Conservation (phyloP, 1,284 basidiomycete species). For the Cronartium quercuum region DNA sequence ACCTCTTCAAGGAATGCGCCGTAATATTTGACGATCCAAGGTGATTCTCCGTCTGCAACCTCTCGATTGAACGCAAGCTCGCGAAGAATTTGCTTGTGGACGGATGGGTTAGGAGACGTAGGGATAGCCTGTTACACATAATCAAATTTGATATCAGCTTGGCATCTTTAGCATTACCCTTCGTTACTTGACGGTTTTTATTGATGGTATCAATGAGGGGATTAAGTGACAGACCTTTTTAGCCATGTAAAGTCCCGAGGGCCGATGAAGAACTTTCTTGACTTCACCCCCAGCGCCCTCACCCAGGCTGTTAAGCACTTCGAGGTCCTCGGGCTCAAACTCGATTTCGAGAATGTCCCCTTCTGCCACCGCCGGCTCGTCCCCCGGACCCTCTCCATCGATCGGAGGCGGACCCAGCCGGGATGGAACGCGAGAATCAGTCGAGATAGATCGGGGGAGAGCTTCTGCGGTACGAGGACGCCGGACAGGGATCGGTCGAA, state of each 20-base stretch:
- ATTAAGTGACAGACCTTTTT: slow-evolving; percentile 60
- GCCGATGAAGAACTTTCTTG: slow-evolving; percentile 74
- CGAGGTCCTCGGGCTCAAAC: slow-evolving; percentile 56
- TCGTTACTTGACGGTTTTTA: not conserved
- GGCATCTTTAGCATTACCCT: not conserved
- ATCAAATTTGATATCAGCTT: not conserved
- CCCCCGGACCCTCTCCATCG: not conserved
- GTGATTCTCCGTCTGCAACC: slow-evolving; percentile 62
- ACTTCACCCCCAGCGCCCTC: slow-evolving; percentile 96
- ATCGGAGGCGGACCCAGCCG: not conserved
- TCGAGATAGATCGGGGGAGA: not conserved
- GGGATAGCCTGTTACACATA: slow-evolving; percentile 64
- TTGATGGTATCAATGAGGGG: not conserved
- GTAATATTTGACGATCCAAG: slow-evolving; percentile 85
- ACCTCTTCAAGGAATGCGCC: slow-evolving; percentile 92
- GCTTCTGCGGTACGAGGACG: slow-evolving; percentile 6
- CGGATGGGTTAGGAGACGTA: slow-evolving; percentile 80
- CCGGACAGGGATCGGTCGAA: slow-evolving; percentile 10
- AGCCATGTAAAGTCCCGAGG: slow-evolving; percentile 73
- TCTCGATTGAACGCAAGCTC: slow-evolving; percentile 80
- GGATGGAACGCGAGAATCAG: not conserved
- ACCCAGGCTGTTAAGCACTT: slow-evolving; percentile 69
- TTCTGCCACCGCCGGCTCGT: not conserved
- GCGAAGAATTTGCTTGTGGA: slow-evolving; percentile 77
- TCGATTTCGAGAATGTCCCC: slow-evolving; percentile 19